These are phyloP conservation scores for Hypomyces perniciosus DNA, from an alignment of 2,329 filamentous ascomycete genomes.

Conservation along the genomic window DNA sequence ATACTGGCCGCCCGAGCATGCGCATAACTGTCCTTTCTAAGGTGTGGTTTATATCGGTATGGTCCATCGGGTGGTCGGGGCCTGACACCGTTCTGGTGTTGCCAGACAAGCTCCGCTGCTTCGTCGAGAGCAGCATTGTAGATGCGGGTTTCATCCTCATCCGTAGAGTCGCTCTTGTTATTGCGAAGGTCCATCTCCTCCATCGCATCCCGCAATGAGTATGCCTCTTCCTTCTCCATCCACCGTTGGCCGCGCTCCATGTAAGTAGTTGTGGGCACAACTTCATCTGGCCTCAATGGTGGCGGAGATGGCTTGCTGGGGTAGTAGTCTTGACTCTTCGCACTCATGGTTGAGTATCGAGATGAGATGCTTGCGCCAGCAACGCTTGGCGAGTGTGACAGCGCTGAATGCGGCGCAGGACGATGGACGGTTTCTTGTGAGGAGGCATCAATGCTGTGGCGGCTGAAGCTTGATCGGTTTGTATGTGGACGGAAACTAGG, in stretches of 20 bases:
- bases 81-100: constrained; percentile 57
- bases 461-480: constrained; percentile 26
- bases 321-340: constrained; percentile 47
- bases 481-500: constrained; percentile 29
- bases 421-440: constrained; percentile 19
- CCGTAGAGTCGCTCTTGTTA: constrained; percentile 20
- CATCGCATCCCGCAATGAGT: constrained; percentile 64
- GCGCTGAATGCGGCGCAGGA: constrained; percentile 21
- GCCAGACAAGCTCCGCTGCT: constrained; percentile 72
- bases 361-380: constrained; percentile 42
- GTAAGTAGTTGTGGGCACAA: constrained; percentile 62
- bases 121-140: constrained; percentile 69
- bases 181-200: constrained; percentile 60
- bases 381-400: constrained; percentile 34
- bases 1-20: constrained; percentile 58
- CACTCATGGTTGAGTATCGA: constrained; percentile 42
- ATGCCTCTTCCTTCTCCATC: constrained; percentile 76
- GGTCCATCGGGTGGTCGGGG: constrained; percentile 55
- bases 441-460: constrained; percentile 26
- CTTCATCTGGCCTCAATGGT: constrained; percentile 51
- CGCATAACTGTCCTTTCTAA: constrained; percentile 66
- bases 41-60: constrained; percentile 61
- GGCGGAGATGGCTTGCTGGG: constrained; percentile 37
- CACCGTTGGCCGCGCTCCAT: constrained; percentile 68
- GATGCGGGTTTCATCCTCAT: constrained; percentile 55